A percentile compares a stretch with the other conserved stretches of the same genome.
Conservation (phyloP, 2,329 filamentous ascomycete species). For the Diaporthe aspalathi region DNA sequence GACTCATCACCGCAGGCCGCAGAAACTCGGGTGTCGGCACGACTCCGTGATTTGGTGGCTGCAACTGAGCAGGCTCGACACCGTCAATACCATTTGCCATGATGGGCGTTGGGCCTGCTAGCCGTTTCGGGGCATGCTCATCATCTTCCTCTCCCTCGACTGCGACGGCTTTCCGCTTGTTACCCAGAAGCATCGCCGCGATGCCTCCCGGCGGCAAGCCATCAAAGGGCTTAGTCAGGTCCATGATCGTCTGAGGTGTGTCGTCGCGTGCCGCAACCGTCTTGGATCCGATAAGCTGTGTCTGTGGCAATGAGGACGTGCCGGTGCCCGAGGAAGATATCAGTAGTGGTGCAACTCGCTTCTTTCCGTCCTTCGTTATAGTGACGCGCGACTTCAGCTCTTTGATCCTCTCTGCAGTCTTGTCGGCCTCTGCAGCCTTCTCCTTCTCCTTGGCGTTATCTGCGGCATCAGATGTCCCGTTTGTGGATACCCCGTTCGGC, state of each 20-base stretch:
- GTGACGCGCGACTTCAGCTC: slow-evolving; percentile 90
- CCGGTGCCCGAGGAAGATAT: slow-evolving; percentile 90
- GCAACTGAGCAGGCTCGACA: slow-evolving; percentile 77
- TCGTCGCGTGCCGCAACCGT: slow-evolving; percentile 74
- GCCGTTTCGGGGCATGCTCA: slow-evolving; percentile 61
- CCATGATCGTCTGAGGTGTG: slow-evolving; percentile 82
- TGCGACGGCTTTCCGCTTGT: slow-evolving; percentile 85
- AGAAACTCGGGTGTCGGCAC: slow-evolving; percentile 84
- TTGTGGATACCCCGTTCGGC: slow-evolving; percentile 64
- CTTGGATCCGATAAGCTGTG: slow-evolving; percentile 82
- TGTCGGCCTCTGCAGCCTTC: slow-evolving; percentile 58
- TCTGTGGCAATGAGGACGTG: slow-evolving; percentile 88
- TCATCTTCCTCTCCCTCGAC: slow-evolving; percentile 83
- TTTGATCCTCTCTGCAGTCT: slow-evolving; percentile 65
- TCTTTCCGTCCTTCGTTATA: slow-evolving; percentile 96
- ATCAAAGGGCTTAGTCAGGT: slow-evolving; percentile 93
- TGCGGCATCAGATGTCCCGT: slow-evolving; percentile 42
- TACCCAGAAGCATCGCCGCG: slow-evolving; percentile 86
- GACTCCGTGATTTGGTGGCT: slow-evolving; percentile 68
- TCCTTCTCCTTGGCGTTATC: slow-evolving; percentile 47
- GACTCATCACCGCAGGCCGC: slow-evolving; percentile 87
- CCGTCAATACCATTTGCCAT: slow-evolving; percentile 82
- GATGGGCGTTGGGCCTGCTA: slow-evolving; percentile 77
- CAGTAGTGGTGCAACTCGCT: slow-evolving; percentile 90
- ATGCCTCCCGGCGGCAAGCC: slow-evolving; percentile 91